Evolutionary conservation across 768 basidiomycete genomes (phyloP).

Genomic region (Lactarius evosmus): DNA sequence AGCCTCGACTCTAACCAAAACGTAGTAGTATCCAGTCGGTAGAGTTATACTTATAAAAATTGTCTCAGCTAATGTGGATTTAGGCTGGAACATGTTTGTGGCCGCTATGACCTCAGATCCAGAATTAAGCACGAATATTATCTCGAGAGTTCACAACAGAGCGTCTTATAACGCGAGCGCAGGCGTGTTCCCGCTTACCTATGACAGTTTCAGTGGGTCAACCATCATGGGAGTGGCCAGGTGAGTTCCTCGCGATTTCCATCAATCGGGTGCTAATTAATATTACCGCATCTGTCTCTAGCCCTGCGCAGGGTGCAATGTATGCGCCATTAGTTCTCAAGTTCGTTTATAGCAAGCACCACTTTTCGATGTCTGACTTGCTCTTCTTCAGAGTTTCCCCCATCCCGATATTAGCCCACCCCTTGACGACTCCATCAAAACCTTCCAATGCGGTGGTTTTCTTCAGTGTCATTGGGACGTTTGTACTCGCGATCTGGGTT

Average conservation of each 20-base stretch:
- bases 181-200: conserved; percentile 12
- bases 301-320: conserved; percentile 29
- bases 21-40: not conserved
- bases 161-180: too few species aligned
- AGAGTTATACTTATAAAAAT: not conserved
- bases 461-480: conserved; percentile 23
- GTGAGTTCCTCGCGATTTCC: conserved; percentile 1
- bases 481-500: not conserved
- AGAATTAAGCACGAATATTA: too few species aligned
- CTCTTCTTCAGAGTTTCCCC: conserved; percentile 1
- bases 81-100: conserved; percentile 18
- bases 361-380: not conserved
- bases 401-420: not conserved
- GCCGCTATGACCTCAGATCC: too few species aligned
- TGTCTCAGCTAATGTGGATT: not conserved
- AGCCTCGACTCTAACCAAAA: not conserved
- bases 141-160: too few species aligned
- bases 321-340: conserved; percentile 29
- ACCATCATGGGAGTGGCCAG: conserved; percentile 14
- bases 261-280: not conserved
- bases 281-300: not conserved
- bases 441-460: conserved; percentile 15
- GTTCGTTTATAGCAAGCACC: conserved; percentile 18
- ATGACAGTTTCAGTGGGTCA: conserved; percentile 1
- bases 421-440: not conserved